Conservation (phyloP, 805 yeast species). For the Pichia scutulata region DNA sequence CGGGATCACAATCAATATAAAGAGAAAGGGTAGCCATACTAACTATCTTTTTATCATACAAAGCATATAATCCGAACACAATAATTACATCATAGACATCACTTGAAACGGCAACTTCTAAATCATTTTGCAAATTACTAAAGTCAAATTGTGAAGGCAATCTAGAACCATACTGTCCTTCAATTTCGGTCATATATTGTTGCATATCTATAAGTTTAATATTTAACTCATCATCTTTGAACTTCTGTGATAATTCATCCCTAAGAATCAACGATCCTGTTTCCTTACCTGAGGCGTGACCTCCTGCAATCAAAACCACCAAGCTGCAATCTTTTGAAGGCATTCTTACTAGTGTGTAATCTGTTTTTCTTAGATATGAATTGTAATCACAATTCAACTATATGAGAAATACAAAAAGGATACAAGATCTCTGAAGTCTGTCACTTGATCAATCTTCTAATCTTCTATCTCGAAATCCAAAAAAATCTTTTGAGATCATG, state of each 20-base stretch:
- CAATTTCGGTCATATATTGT: conserved; percentile 7
- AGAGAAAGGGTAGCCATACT: conserved; percentile 55
- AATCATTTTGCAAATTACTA: conserved; percentile 17
- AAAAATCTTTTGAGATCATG: not conserved
- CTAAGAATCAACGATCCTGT: conserved; percentile 18
- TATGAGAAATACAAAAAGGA: no score
- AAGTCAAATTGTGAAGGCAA: conserved; percentile 39
- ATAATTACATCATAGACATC: conserved; percentile 31
- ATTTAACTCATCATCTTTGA: conserved; percentile 9
- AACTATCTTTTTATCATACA: conserved; percentile 53
- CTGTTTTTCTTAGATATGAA: not conserved
- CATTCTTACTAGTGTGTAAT: not conserved
- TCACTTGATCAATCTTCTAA: not conserved
- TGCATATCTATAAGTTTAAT: conserved; percentile 22
- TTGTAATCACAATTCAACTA: not conserved
- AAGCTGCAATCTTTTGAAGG: conserved; percentile 8
- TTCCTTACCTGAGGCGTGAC: conserved; percentile 30
- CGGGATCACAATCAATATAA: conserved; percentile 79
- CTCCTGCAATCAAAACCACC: conserved; percentile 28
- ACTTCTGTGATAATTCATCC: conserved; percentile 18
- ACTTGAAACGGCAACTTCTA: conserved; percentile 5
- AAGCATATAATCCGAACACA: conserved; percentile 74
- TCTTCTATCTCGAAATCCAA: not conserved
- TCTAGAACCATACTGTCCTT: conserved; percentile 6
- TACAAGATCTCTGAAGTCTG: no score